Base-by-base conservation (phyloP, 305 asterid genomes). In the Solanum hybrid region DNA sequence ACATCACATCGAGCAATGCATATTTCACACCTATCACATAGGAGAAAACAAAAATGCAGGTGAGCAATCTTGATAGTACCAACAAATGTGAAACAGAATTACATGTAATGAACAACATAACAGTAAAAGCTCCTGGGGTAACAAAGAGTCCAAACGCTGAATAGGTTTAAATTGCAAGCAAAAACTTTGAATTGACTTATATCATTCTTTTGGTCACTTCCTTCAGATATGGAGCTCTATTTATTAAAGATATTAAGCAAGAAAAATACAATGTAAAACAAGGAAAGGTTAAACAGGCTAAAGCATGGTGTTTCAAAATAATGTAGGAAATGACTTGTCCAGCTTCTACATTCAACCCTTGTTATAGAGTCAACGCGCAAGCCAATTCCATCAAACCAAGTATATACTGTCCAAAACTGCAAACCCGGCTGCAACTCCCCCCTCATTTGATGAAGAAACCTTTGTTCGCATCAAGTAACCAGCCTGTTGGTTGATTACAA, bases 401-500 rank as follows among this genome's bases (percentile, higher is more conserved):
- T 97, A 96, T 36, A 97, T 87, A 92, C 99, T 95, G 92, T 96
- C 99, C 92, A 97, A 89, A 94, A 96, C 98, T 51, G 97, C 98
- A 86, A 94, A 94, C 26, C 99, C 99, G 11, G 99, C 98, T 8
- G 96, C 98, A 86, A 97, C 99, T 24, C 99, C 99, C 10, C 99
- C 99, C 86, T 97, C 99, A 71, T 96, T 92, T 24, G 98, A 94
- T 20, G 99, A 96, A 81, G 98, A 94, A 10, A 38, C 99, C 94
- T 97, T 97, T 36, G 99, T 97, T 75, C 99, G 94, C 99, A 97
- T 94, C 97, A 97, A 90, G 88, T 96, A 96, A 72, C 99, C 99
- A 2, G 93, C 88, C 4, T 94, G 93, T 27, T 89, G 90, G 79
- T 97, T 96, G 92, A 94, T 78, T 60, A 96, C 84, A 77, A 96